A percentile compares a stretch with the other conserved stretches of the same genome.
Evolutionary conservation across 2,329 filamentous ascomycete genomes (phyloP).

Genomic region (Ramichloridium luteum): DNA sequence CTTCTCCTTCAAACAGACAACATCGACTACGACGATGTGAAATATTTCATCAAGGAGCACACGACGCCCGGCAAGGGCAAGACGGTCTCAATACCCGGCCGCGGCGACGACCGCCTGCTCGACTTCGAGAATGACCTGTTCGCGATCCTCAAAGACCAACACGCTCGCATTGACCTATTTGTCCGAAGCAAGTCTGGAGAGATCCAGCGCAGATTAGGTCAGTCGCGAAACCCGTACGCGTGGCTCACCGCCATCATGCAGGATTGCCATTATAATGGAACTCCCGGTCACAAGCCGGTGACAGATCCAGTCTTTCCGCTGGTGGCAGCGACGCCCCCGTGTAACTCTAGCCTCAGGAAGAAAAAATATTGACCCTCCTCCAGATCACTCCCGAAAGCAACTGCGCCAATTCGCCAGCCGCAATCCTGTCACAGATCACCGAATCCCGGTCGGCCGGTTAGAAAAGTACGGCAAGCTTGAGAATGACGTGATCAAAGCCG

Average conservation of each 20-base stretch:
- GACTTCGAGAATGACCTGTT: slow-evolving; percentile 62
- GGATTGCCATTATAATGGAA: too few species aligned
- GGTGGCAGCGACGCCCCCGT: too few species aligned
- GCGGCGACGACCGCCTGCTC: slow-evolving; percentile 38
- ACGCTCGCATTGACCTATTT: slow-evolving; percentile 67
- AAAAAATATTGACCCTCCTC: too few species aligned
- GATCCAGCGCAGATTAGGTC: slow-evolving; percentile 57
- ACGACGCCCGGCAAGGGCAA: slow-evolving; percentile 59
- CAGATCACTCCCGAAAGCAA: slow-evolving; percentile 20
- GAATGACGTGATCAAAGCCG: slow-evolving; percentile 44
- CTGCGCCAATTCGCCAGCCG: slow-evolving; percentile 17
- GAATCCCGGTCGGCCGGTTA: slow-evolving; percentile 34
- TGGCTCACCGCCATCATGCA: too few species aligned
- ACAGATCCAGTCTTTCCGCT: too few species aligned
- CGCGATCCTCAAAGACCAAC: slow-evolving; percentile 57
- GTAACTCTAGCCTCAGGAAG: too few species aligned
- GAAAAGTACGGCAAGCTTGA: slow-evolving; percentile 40
- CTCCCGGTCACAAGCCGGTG: too few species aligned
- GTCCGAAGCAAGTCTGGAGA: slow-evolving; percentile 70
- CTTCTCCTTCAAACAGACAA: slow-evolving; percentile 53
- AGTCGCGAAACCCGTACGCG: too few species aligned
- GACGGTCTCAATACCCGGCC: slow-evolving; percentile 63
- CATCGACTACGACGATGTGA: slow-evolving; percentile 79
- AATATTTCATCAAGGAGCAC: slow-evolving; percentile 69
- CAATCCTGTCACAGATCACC: slow-evolving; percentile 12